Base-by-base conservation (phyloP, 192 early-diverging fungal genomes). In the Funneliformis geosporum region DNA sequence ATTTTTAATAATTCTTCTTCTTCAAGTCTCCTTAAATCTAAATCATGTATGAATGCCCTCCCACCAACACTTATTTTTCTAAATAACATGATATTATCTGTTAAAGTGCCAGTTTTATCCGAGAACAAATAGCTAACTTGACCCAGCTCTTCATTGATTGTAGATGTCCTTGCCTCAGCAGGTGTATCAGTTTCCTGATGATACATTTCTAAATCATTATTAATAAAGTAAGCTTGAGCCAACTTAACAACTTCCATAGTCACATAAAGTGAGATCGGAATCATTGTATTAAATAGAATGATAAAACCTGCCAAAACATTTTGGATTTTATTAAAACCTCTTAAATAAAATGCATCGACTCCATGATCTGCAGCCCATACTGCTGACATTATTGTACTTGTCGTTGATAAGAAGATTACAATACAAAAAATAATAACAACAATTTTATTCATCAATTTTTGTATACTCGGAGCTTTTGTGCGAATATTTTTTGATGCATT, bases 71-170 rank as follows among this genome's bases (percentile, higher is more conserved):
- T 90, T 21, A 91, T 83, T 21, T 90, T 90, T 40, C 91, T 87
- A 71, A 96, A 91, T 64, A 94, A 87, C 94, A 95, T 95, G 9
- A 94, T 87, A 82, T 95, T 96, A 70, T 95, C 93, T 0, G 95
- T 96, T 33, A 96, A 85, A 11, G 95, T 96, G 42, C 95, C 95
- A 7, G 95, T 96, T 84, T 96, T 96, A 86, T 96, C 95, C 27
- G 92, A 93, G 72, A 97, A 97, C 11, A 97, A 87, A 78, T 96
- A 95, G 73, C 93, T 90, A 70, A 97, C 93, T 80, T 91, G 90
- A 39, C 94, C 95, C 39, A 97, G 85, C 73, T 97, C 96, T 83
- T 97, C 96, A 81, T 95, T 94, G 62, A 96, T 91, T 25, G 87
- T 90, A 3, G 91, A 91, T 8, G 95, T 95, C 28, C 90, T 85